Evolutionary conservation across 2,329 filamentous ascomycete species (phyloP), one percentile per base, ranked within the genome.

Genomic region (Sclerotinia trifoliorum): DNA sequence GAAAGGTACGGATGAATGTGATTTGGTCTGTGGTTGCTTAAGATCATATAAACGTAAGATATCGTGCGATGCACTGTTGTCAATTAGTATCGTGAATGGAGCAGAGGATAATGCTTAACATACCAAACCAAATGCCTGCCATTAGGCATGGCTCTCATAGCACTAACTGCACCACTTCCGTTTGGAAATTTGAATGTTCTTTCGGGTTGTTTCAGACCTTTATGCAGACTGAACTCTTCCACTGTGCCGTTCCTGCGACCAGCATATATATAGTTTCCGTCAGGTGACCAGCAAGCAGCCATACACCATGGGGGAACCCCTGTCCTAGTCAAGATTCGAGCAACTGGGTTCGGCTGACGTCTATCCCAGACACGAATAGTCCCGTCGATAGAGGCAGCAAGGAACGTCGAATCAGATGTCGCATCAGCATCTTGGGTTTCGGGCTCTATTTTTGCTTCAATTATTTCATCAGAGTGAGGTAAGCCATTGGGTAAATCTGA

Each of bases 291-390:
- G 81, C 93, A 97, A 0, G 93, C 93, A 73, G 92, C 94, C 88
- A 97, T 97, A 79, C 94, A 98, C 94, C 94, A 99, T 0, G 94
- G 95, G 1, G 95, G 94, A 0, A 93, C 91, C 24, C 88, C 88
- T 15, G 88, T 86, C 15, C 88, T 84, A 24, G 91, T 92, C 1
- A 84, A 83, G 68, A 98, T 94, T 39, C 89, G 88, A 3, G 95
- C 93, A 1, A 97, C 84, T 0, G 94, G 90, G 48, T 90, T 85
- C 1, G 86, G 86, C 71, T 91, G 86, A 26, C 95, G 88, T 3
- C 90, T 84, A 76, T 99, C 96, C 94, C 95, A 99, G 72, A 99
- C 88, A n/a, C 93, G 90, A 56, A 99, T 83, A 0, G 89, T 89
- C 65, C 94, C 94, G 80, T 98, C 91, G 11, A 94, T 92, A 3